These are phyloP conservation scores for Rhizopogon vesiculosus DNA, from an alignment of 768 basidiomycete genomes.

Conservation along the genomic window DNA sequence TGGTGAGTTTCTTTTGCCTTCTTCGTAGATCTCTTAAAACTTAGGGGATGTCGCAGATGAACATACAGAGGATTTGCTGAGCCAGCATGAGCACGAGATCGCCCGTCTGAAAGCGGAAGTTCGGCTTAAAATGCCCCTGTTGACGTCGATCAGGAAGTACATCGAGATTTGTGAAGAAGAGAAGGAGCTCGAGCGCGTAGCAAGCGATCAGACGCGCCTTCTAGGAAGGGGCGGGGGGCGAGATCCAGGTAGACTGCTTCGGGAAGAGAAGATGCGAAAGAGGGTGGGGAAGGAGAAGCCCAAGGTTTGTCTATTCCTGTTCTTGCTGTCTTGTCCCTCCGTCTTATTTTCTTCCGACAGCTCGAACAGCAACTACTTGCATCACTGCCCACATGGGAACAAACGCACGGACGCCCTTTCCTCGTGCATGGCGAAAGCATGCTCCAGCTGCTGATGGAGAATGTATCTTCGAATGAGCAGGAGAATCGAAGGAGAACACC, in stretches of 20 bases:
- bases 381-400: conserved; percentile 85
- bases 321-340: neutral
- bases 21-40: neutral
- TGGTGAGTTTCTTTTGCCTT: conserved; percentile 43
- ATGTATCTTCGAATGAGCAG: conserved; percentile 66
- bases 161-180: conserved; percentile 88
- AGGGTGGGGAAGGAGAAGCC: conserved; percentile 91
- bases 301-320: conserved; percentile 47
- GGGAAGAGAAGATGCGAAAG: conserved; percentile 98
- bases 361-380: conserved; percentile 83
- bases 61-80: conserved; percentile 82
- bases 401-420: conserved; percentile 67
- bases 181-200: conserved; percentile 78
- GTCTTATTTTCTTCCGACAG: conserved; percentile 32
- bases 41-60: conserved; percentile 48
- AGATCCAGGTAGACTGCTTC: conserved; percentile 79
- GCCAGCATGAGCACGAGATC: conserved; percentile 84
- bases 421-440: conserved; percentile 82
- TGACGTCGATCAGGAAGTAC: conserved; percentile 80
- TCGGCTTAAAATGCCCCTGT: conserved; percentile 68
- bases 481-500: conserved; percentile 66
- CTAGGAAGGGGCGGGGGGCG: conserved; percentile 70
- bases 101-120: conserved; percentile 77
- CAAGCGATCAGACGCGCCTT: conserved; percentile 76
- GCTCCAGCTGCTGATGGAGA: conserved; percentile 72